Evolutionary conservation across 106 monocot species (phyloP), one percentile per base, ranked within the genome.

Genomic region (Cymbidium sinense): DNA sequence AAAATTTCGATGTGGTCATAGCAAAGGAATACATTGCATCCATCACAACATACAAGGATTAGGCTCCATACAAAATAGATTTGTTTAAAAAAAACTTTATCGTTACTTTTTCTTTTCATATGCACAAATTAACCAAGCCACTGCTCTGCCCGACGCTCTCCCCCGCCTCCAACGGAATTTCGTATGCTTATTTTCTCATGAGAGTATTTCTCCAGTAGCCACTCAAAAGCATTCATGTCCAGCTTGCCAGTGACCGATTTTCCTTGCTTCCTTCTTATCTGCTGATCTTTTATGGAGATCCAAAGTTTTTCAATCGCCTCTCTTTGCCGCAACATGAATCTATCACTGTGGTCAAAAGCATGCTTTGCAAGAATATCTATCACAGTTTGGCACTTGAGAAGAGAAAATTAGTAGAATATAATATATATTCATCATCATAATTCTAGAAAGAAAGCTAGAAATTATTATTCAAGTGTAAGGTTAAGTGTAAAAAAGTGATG

Each of bases 361-460:
- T 95, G 92, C 83, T 99, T 95, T 3, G 83, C 99, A 52, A 99
- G 74, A 55, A 99, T 87, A 78, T 99, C 99, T 47, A 99, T 99
- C 34, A 88, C 82, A 1, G 99, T 99, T 75, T 99, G 99, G 11
- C 90, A 85, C 99, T 95, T 99, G 88, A 36, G 50, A 80, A 50
- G 21, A 64, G 31, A 19, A 73, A 69, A 75, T 67, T 21, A 72
- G 36, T 13, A 39, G 21, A 43, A 17, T 47, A 7, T 62, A 62
- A 1, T 62, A 27, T 27, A 7, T 27, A 27, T 11, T 62, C 61
- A 27, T 62, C 61, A 27, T 54, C 54, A 54, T 54, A 54, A 54
- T 54, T 15, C 21, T 54, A 4, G 20, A 54, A 19, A 25, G 27
- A 62, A 5, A 62, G 61, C 61, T 61, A 23, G 25, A 61, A 61